Base-by-base conservation (phyloP, 1,139 yeast genomes). In the Diutina pseudorugosa region DNA sequence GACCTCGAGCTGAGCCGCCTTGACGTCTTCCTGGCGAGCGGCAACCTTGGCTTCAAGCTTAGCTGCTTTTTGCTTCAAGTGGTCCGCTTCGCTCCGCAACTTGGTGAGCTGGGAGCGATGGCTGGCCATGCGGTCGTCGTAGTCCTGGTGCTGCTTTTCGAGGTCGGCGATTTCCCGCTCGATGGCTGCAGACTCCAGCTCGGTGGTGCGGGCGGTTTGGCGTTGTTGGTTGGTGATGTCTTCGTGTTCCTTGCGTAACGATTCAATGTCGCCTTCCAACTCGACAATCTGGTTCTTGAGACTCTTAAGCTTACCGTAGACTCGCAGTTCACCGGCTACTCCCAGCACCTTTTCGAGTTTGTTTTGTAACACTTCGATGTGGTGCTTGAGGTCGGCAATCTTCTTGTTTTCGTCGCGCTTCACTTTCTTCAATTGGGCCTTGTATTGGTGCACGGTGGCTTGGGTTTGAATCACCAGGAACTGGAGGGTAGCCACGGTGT, bases 361-460 rank as follows among this genome's bases (percentile, higher is more conserved):
- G 40, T 33, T 19, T 14, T 20, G 36, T 7, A 45, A 12, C 14
- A 27, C 41, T 20, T 27, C 40, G 49, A 45, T 25, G 21, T 45
- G 49, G 9, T 27, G 49, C 19, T 18, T 27, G 12, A 45, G 27
- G 12, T 45, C 49, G 36, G 49, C 20, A 23, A 45, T 85, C 2
- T 94, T 94, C 59, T 70, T 94, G 62, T 73, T 94, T 53, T 86
- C 95, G 47, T 94, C 99, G 0, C 82, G 99, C 30, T 45, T 45
- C 40, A 45, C 12, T n/a, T 45, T 45, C 18, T 45, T 45, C n/a
- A 27, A 23, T 4, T 45, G 36, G 9, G 20, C 16, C n/a, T 33
- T 33, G 40, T 45, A 27, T 18, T 45, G 49, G 40, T 18, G 21
- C 5, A 45, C 19, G 23, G 27, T 45, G 8, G 14, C 40, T 6